Evolutionary conservation across 371 early-diverging fungal species (phyloP), one percentile per base, ranked within the genome.

Genomic region (Rhizomucor pusillus): DNA sequence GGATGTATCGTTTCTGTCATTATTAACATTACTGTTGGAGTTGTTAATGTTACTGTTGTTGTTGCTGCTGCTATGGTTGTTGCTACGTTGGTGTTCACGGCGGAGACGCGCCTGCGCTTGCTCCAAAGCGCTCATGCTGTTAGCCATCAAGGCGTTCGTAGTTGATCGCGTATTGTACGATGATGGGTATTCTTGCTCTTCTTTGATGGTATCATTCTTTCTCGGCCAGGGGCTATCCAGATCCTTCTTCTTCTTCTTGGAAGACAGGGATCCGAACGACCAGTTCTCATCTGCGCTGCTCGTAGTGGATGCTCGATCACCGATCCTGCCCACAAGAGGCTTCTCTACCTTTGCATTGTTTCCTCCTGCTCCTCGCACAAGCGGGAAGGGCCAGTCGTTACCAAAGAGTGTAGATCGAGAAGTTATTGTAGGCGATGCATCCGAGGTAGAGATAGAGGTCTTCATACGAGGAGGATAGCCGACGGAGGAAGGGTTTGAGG

Each of bases 311-410:
- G n/a, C 54, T 19, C 52, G 51, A 39, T 56, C 56, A 35, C 56
- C 62, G 43, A 61, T 61, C n/a, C 62, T 45, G 16, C 56, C 62
- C n/a, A 50, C 47, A 39, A 47, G 35, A 11, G 51, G 55, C 47
- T 60, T 59, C n/a, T 59, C 59, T 13, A 29, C 50, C 29, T 36
- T 51, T 22, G 4, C 3, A 22, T 18, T 34, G 34, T 47, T 47
- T 47, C 47, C 47, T 1, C 36, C 52, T 48, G 50, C 23, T 11
- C 29, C 59, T 25, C 57, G 62, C 20, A 47, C 57, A 23, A 67
- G 56, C 39, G 62, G 75, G 40, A 70, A 74, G 6, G 74, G 74
- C 74, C 74, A 73, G 37, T 73, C 69, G 18, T 56, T 54, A 2
- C 49, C 22, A n/a, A n/a, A n/a, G n/a, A 19, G 18, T 53, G 54